These are phyloP conservation scores for Maudiozyma bulderi DNA, from an alignment of 805 yeast genomes.

Conservation along the genomic window DNA sequence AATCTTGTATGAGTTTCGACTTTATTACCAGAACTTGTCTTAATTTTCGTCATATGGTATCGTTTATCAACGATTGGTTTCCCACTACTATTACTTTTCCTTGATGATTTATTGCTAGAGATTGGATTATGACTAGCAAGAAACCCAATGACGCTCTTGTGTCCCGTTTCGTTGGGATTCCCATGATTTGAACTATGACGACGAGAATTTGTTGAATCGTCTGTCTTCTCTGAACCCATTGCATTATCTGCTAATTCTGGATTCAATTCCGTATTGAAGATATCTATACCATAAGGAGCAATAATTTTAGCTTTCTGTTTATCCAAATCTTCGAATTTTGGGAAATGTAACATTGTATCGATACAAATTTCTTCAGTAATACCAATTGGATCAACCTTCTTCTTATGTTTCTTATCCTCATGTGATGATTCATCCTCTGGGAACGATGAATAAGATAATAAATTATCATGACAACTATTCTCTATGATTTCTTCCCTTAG, in stretches of 20 bases:
- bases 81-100: background rate
- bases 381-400: conserved; percentile 25
- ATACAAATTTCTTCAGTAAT: conserved; percentile 22
- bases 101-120: background rate
- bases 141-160: conserved; percentile 15
- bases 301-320: conserved; percentile 18
- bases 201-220: background rate
- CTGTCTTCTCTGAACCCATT: background rate
- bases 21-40: conserved; percentile 13
- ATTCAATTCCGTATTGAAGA: conserved; percentile 14
- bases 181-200: background rate
- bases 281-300: conserved; percentile 31
- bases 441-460: conserved; percentile 41
- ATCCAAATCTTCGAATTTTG: conserved; percentile 24
- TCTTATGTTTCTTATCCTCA: background rate
- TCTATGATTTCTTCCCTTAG: conserved; percentile 51
- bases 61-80: conserved; percentile 2
- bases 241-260: conserved; percentile 5
- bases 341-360: conserved; percentile 25
- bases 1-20: conserved; percentile 15
- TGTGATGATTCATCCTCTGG: background rate
- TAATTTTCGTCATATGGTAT: conserved; percentile 11
- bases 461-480: conserved; percentile 48
- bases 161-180: background rate
- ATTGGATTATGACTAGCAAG: conserved; percentile 9